A percentile compares a stretch with the other conserved stretches of the same genome.
phyloP scores from a whole-genome alignment of 495 filamentous ascomycete genomes.

The Pseudevernia furfuracea region DNA sequence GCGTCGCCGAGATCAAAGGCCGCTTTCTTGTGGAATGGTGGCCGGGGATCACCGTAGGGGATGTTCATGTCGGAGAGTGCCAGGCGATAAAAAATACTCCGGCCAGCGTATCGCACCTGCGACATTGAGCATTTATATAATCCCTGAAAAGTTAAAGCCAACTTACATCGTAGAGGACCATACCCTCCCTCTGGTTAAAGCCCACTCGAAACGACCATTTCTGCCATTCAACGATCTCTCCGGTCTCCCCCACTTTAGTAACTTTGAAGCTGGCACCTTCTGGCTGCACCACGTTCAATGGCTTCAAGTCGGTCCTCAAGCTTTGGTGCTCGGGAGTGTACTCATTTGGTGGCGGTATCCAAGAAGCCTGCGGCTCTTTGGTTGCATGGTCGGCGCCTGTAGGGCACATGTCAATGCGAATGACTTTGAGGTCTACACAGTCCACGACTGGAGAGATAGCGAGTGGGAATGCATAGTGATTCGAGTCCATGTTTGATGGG shows the following conservation, averaged over 20 bases:
- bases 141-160: neutral
- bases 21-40: slow-evolving; percentile 59
- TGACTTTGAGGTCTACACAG: slow-evolving; percentile 54
- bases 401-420: slow-evolving; percentile 45
- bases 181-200: slow-evolving; percentile 57
- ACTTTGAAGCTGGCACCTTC: slow-evolving; percentile 63
- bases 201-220: slow-evolving; percentile 61
- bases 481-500: slow-evolving; percentile 51
- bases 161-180: slow-evolving; percentile 50
- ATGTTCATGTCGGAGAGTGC: slow-evolving; percentile 71
- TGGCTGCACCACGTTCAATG: slow-evolving; percentile 67
- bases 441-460: slow-evolving; percentile 72
- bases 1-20: slow-evolving; percentile 65
- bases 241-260: slow-evolving; percentile 32
- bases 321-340: slow-evolving; percentile 66
- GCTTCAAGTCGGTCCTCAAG: slow-evolving; percentile 61
- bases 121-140: slow-evolving; percentile 13
- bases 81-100: slow-evolving; percentile 61
- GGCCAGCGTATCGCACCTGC: slow-evolving; percentile 55
- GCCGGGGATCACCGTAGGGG: slow-evolving; percentile 55
- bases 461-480: slow-evolving; percentile 74
- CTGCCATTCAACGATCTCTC: slow-evolving; percentile 52
- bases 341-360: slow-evolving; percentile 55
- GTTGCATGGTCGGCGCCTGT: slow-evolving; percentile 27
- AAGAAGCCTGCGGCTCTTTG: slow-evolving; percentile 37